phyloP scores from a whole-genome alignment of 768 basidiomycete genomes.

The Mycena albidolilacea region DNA sequence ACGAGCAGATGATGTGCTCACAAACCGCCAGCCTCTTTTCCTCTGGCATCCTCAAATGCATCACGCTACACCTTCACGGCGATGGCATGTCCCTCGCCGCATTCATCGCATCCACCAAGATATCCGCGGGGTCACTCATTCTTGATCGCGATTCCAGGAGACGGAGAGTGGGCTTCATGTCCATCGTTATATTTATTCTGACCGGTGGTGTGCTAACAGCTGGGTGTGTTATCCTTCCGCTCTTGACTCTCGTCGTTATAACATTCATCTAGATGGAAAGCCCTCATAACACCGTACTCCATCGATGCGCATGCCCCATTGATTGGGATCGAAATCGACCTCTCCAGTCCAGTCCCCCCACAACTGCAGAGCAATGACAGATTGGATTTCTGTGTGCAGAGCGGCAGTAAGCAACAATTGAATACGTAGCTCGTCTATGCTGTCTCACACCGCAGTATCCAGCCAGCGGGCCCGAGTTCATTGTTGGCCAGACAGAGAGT shows the following conservation, averaged over 20 bases:
- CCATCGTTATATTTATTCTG: slow-evolving; percentile 4
- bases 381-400: background rate
- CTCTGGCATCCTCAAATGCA: background rate
- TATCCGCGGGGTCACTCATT: slow-evolving; percentile 12
- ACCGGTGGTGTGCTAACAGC: slow-evolving; percentile 7
- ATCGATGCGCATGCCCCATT: background rate
- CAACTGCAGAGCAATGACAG: background rate
- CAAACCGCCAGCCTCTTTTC: slow-evolving; percentile 2
- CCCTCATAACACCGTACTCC: background rate
- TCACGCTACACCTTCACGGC: background rate
- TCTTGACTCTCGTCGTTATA: background rate
- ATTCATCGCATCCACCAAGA: background rate
- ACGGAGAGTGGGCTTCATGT: background rate
- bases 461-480: background rate
- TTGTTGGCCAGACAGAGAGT: slow-evolving; percentile 17
- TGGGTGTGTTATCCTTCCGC: background rate
- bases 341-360: background rate
- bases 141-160: slow-evolving; percentile 4
- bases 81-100: slow-evolving; percentile 9
- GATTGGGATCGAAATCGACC: slow-evolving; percentile 1
- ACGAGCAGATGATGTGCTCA: background rate
- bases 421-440: background rate
- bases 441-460: background rate
- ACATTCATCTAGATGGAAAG: background rate
- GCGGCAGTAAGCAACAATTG: background rate